These are phyloP conservation scores for Teratosphaeria pseudoeucalypti DNA, from an alignment of 2,329 filamentous ascomycete genomes.

Conservation along the genomic window DNA sequence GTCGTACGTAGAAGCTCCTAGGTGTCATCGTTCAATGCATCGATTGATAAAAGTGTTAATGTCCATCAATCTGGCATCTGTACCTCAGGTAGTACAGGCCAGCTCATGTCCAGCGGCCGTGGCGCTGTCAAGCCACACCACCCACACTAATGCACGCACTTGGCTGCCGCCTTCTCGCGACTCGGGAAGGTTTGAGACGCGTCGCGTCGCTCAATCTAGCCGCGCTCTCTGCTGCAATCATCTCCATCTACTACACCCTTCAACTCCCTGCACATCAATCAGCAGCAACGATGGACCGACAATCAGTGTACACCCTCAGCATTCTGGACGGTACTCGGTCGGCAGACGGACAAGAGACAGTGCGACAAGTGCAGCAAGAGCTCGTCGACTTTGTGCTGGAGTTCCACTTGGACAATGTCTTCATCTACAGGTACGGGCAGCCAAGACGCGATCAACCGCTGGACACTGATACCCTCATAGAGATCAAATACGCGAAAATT, in stretches of 20 bases:
- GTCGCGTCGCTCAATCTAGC: neutral
- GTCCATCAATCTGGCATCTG: neutral
- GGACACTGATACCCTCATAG: conserved; percentile 36
- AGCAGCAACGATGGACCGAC: conserved; percentile 60
- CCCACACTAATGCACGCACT: neutral
- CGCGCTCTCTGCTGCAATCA: neutral
- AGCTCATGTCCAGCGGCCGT: neutral
- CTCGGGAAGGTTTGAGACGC: neutral
- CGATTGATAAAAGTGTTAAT: neutral
- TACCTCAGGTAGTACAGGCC: neutral
- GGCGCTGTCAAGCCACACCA: neutral
- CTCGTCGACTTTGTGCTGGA: conserved; percentile 87
- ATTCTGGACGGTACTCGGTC: conserved; percentile 49
- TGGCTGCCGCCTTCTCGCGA: neutral
- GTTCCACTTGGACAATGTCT: conserved; percentile 87
- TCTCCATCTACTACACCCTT: neutral
- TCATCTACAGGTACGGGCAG: conserved; percentile 69
- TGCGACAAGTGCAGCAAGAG: conserved; percentile 56
- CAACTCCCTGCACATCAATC: neutral
- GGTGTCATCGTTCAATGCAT: neutral
- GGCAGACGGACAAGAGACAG: conserved; percentile 25
- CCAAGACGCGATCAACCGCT: neutral
- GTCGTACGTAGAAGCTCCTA: neutral
- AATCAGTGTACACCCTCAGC: conserved; percentile 75
- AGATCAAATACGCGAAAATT: conserved; percentile 92